phyloP scores from a whole-genome alignment of 331 rosid genomes.

The Prunus yedoensis region DNA sequence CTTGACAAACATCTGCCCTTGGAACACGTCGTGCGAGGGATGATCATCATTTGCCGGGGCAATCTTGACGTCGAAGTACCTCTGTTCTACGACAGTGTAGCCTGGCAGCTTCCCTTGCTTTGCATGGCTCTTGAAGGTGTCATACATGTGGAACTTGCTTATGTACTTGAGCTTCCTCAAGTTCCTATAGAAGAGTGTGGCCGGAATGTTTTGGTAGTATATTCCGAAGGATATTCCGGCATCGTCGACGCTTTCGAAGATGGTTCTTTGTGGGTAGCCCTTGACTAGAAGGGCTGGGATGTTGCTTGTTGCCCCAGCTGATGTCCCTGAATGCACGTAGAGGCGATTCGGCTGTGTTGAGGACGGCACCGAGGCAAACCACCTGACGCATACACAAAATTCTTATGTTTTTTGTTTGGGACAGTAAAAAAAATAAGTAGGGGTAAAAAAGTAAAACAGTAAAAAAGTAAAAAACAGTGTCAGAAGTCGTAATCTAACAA shows the following conservation, averaged over 20 bases:
- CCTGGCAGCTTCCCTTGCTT: constrained; percentile 55
- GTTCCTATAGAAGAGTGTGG: constrained; percentile 64
- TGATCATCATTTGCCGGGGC: constrained; percentile 82
- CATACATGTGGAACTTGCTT: constrained; percentile 49
- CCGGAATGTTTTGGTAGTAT: constrained; percentile 71
- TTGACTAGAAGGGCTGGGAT: constrained; percentile 39
- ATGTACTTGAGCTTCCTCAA: constrained; percentile 62
- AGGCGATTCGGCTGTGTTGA: constrained; percentile 91
- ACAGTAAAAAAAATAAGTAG: neutral
- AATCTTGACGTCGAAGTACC: constrained; percentile 53
- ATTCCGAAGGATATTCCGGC: constrained; percentile 68
- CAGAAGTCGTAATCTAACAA: too few relatives aligned
- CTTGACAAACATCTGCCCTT: constrained; percentile 83
- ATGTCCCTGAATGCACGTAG: constrained; percentile 75
- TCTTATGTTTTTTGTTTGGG: neutral
- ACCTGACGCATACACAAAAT: constrained; percentile 34
- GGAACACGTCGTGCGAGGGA: constrained; percentile 85
- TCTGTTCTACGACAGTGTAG: constrained; percentile 78
- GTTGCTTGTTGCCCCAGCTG: constrained; percentile 78
- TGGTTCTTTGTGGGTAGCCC: constrained; percentile 80
- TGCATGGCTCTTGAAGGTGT: constrained; percentile 53
- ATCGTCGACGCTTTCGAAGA: constrained; percentile 55
- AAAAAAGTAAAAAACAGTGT: neutral
- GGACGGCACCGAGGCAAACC: constrained; percentile 83
- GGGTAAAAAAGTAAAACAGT: neutral